These are phyloP conservation scores for Amaranthus hypochondriacus DNA, from an alignment of 148 eudicot genomes.

Conservation along the genomic window DNA sequence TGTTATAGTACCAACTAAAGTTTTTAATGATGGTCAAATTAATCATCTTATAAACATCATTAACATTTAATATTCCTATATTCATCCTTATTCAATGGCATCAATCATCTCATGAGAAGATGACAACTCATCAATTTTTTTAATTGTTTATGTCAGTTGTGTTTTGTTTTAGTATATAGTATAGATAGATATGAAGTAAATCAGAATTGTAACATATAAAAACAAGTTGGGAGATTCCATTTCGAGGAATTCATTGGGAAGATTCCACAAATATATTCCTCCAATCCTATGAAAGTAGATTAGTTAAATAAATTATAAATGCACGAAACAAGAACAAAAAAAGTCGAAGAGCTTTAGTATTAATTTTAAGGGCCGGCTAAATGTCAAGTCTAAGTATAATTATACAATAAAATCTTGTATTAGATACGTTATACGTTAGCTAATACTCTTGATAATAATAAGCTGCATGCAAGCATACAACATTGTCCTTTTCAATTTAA, in stretches of 20 bases:
- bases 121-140: background rate
- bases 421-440: conserved; percentile 23
- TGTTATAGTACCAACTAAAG: too few species aligned
- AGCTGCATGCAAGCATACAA: conserved; percentile 21
- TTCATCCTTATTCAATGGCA: too few species aligned
- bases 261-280: conserved; percentile 3
- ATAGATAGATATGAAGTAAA: background rate
- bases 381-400: conserved; percentile 22
- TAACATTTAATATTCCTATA: too few species aligned
- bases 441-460: conserved; percentile 3
- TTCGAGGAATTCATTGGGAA: background rate
- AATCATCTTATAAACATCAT: too few species aligned
- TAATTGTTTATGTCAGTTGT: background rate
- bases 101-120: too few species aligned
- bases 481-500: conserved; percentile 5
- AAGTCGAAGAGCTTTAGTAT: conserved; percentile 12
- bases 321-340: background rate
- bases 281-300: conserved; percentile 7
- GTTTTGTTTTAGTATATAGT: background rate
- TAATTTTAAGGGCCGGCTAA: conserved; percentile 22
- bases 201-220: background rate
- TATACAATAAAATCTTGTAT: conserved; percentile 21
- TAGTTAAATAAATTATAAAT: background rate
- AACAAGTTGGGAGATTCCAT: background rate
- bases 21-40: too few species aligned